Evolutionary conservation across 1,284 basidiomycete species (phyloP).

Genomic region (Tylopilus sp.): DNA sequence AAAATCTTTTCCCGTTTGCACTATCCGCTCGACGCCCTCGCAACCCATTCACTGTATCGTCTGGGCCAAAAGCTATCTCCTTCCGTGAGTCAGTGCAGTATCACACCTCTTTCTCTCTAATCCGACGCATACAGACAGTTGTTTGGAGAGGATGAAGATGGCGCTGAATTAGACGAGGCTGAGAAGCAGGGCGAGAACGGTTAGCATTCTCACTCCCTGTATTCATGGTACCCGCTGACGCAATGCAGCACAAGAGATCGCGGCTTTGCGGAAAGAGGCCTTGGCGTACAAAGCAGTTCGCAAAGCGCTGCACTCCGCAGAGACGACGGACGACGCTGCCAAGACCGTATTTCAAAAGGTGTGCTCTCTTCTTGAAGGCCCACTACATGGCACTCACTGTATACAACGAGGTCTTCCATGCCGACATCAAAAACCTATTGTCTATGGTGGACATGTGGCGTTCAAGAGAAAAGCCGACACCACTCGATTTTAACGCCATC

Average conservation of each 20-base stretch:
- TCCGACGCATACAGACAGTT: conserved; percentile 74
- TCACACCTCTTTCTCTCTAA: neutral
- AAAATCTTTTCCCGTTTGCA: conserved; percentile 98
- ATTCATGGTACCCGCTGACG: conserved; percentile 8
- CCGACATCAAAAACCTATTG: conserved; percentile 91
- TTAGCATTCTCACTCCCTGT: conserved; percentile 33
- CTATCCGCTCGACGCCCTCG: conserved; percentile 96
- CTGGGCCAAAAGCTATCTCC: conserved; percentile 99
- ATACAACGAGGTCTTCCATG: conserved; percentile 79
- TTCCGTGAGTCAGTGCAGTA: conserved; percentile 70
- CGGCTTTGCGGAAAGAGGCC: conserved; percentile 89
- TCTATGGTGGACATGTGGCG: conserved; percentile 99
- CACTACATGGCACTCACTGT: conserved; percentile 1
- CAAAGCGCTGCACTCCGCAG: conserved; percentile 62
- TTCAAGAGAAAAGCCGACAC: conserved; percentile 84
- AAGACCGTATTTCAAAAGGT: conserved; percentile 90
- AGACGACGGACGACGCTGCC: conserved; percentile 65
- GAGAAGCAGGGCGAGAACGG: conserved; percentile 92
- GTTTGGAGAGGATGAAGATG: conserved; percentile 92
- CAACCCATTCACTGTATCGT: conserved; percentile 99
- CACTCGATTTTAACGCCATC: conserved; percentile 85
- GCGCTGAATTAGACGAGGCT: conserved; percentile 85
- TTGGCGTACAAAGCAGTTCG: conserved; percentile 89
- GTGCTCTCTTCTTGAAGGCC: conserved; percentile 1
- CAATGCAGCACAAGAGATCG: conserved; percentile 87